Base-by-base conservation (phyloP, 1,139 yeast genomes). In the Hanseniaspora gamundiae region DNA sequence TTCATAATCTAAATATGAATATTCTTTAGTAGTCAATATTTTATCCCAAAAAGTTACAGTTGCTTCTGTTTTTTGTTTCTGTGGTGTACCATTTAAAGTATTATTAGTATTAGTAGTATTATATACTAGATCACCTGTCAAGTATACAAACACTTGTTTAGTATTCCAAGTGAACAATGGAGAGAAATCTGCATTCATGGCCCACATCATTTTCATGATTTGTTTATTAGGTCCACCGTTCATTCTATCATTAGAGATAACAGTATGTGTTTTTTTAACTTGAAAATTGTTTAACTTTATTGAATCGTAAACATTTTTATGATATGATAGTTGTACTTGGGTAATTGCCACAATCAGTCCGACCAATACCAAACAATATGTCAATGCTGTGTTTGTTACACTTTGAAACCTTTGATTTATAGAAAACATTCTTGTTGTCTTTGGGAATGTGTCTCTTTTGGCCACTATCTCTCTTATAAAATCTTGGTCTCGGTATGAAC, bases 131-230 rank as follows among this genome's bases (percentile, higher is more conserved):
- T 86, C 93, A 1, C 94, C 95, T 2, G 94, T 84, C 49, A 91
- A 69, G 56, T 88, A 91, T 4, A 82, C 83, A 59, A 91, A 88
- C 19, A 91, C 77, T 62, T 91, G 98, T 58, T 91, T 91, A 11
- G 98, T 91, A 64, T 91, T 91, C 96, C 97, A 91, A 62, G 84
- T 87, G 73, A 88, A 88, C 46, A 91, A 69, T 1, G 87, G 78
- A 1, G 82, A 61, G 53, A 91, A 60, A 53, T 80, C 86, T 2
- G 73, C 73, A 9, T 76, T 76, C 47, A 91, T 66, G 59, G 86
- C 95, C 57, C 88, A 87, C 16, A 65, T 66, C 39, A 87, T 63
- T 55, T 74, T 75, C 45, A 82, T 73, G 59, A 87, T 87, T 56
- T 91, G 96, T 40, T 82, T 76, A 48, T 73, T 72, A 2, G 66